Conservation (phyloP, 2,329 filamentous ascomycete genomes). For the Tolypocladium nubicola region DNA sequence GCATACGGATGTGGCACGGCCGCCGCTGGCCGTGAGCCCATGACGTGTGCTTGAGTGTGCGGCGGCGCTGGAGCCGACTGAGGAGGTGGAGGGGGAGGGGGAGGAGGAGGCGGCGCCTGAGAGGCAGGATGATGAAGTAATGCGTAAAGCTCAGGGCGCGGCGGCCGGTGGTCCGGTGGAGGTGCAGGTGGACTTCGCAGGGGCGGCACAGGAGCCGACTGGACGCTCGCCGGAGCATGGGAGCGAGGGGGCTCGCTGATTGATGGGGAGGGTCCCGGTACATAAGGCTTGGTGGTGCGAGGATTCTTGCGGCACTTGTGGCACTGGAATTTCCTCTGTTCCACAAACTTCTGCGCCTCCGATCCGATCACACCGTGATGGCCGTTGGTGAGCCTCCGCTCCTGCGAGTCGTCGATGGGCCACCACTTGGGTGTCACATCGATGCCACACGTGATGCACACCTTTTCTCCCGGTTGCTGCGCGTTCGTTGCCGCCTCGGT, state of each 20-base stretch:
- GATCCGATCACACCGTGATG: constrained; percentile 37
- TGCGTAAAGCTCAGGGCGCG: constrained; percentile 8
- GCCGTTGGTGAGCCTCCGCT: constrained; percentile 41
- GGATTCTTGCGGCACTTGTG: constrained; percentile 60
- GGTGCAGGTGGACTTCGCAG: constrained; percentile 17
- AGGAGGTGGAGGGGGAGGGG: constrained; percentile 5
- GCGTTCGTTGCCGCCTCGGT: constrained; percentile 14
- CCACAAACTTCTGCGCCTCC: constrained; percentile 49
- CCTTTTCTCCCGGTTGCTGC: constrained; percentile 35
- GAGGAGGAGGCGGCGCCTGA: constrained; percentile 2
- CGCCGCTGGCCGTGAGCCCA: constrained; percentile 15
- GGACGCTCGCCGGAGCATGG: constrained; percentile 7
- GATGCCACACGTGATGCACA: constrained; percentile 54
- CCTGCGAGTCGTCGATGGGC: constrained; percentile 41
- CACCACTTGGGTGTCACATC: constrained; percentile 71
- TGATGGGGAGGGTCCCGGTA: constrained; percentile 10
- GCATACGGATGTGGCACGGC: constrained; percentile 15
- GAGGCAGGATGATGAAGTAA: constrained; percentile 7
- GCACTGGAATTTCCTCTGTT: constrained; percentile 57
- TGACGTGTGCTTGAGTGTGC: constrained; percentile 11
- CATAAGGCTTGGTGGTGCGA: constrained; percentile 27
- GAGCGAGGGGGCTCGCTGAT: constrained; percentile 10
- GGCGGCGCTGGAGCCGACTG: constrained; percentile 3
- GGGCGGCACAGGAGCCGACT: constrained; percentile 11
- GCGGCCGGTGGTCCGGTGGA: constrained; percentile 13